A percentile compares a stretch with the other conserved stretches of the same genome.
These are phyloP conservation scores for Neotropicomus parvogracilis DNA, from an alignment of 1,284 basidiomycete genomes.

Conservation along the genomic window DNA sequence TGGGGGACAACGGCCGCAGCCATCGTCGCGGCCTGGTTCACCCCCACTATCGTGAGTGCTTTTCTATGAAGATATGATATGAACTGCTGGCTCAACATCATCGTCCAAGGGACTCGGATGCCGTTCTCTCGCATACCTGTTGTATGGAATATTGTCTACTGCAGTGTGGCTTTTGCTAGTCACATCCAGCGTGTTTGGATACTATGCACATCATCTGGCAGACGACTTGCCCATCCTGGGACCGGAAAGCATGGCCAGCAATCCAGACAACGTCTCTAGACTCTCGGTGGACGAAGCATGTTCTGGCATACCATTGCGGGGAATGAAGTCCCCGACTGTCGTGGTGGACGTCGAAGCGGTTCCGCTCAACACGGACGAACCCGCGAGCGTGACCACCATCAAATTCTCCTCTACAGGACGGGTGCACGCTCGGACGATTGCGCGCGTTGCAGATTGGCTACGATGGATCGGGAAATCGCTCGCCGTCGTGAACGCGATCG, in stretches of 20 bases:
- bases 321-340: not conserved
- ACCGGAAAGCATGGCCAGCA: not conserved
- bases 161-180: conserved; percentile 38
- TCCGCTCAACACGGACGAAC: not conserved
- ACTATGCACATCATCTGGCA: conserved; percentile 25
- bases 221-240: conserved; percentile 3
- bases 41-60: conserved; percentile 34
- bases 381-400: not conserved
- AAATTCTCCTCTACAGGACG: not conserved
- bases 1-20: conserved; percentile 40
- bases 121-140: conserved; percentile 37
- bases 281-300: not conserved
- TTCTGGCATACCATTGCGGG: not conserved
- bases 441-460: conserved; percentile 12
- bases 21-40: conserved; percentile 36
- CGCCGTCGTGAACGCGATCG: conserved; percentile 24
- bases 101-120: conserved; percentile 36
- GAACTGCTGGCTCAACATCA: not conserved
- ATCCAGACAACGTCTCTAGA: too few species aligned
- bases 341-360: not conserved
- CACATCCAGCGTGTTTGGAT: conserved; percentile 35
- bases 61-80: not conserved
- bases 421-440: not conserved
- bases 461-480: conserved; percentile 26
- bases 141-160: conserved; percentile 38